Evolutionary conservation across 1,139 yeast species (phyloP).

Genomic region (Suhomyces bolitotheri): DNA sequence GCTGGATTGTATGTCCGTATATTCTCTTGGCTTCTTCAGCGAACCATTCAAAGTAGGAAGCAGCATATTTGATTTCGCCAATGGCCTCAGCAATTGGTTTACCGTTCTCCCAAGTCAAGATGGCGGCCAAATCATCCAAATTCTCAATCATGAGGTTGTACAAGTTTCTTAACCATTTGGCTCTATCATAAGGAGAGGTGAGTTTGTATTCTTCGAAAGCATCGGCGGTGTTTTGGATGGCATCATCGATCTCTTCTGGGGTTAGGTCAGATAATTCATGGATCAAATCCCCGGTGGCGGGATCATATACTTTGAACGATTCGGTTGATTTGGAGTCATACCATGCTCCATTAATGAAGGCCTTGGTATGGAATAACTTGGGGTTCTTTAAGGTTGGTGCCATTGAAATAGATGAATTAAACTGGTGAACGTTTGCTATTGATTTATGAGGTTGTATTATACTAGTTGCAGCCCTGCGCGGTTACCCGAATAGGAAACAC

Average conservation of each 20-base stretch:
- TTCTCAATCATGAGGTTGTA: conserved; percentile 42
- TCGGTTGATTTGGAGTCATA: conserved; percentile 48
- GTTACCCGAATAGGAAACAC: conserved; percentile 4
- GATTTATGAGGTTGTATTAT: too few relatives aligned
- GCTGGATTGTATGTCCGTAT: conserved; percentile 46
- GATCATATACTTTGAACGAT: conserved; percentile 69
- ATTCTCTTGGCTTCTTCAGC: conserved; percentile 45
- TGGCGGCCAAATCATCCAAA: conserved; percentile 42
- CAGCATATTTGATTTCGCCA: conserved; percentile 46
- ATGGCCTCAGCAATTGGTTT: conserved; percentile 42
- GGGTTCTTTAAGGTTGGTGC: conserved; percentile 48
- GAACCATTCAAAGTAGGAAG: conserved; percentile 49
- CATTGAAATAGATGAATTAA: conserved; percentile 16
- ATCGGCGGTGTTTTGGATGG: conserved; percentile 60
- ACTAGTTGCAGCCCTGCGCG: conserved; percentile 2
- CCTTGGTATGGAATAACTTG: conserved; percentile 55
- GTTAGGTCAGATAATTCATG: conserved; percentile 59
- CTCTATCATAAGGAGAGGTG: conserved; percentile 64
- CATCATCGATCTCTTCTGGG: conserved; percentile 53
- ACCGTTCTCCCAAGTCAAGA: conserved; percentile 48
- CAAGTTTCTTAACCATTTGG: conserved; percentile 59
- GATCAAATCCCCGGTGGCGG: conserved; percentile 65
- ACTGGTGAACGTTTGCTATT: not conserved
- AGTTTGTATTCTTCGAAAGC: conserved; percentile 62
- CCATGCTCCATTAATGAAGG: conserved; percentile 77